A percentile compares a stretch with the other conserved stretches of the same genome.
These are phyloP conservation scores for Penicillium polonicum DNA, from an alignment of 2,329 filamentous ascomycete species.

Conservation along the genomic window DNA sequence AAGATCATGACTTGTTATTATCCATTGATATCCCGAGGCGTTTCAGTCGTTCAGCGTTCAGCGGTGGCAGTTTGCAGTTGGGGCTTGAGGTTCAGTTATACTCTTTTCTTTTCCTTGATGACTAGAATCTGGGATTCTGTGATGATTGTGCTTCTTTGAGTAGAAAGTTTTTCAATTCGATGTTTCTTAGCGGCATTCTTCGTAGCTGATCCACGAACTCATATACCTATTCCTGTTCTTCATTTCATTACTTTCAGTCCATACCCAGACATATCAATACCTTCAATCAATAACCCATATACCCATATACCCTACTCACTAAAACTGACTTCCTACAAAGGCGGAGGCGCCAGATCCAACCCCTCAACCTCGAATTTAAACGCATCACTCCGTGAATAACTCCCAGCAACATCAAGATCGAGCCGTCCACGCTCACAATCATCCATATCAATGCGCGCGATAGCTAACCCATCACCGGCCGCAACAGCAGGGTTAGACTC, in stretches of 20 bases:
- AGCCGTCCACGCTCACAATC: constrained; percentile 79
- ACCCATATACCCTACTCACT: neutral
- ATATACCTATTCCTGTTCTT: neutral
- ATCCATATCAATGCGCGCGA: constrained; percentile 76
- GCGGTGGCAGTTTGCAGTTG: constrained; percentile 4
- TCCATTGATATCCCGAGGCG: constrained; percentile 19
- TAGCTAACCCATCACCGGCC: constrained; percentile 54
- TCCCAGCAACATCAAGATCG: constrained; percentile 80
- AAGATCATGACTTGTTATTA: constrained; percentile 15
- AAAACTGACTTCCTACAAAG: constrained; percentile 32
- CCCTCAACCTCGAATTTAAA: constrained; percentile 61
- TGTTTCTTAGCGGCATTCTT: constrained; percentile 1
- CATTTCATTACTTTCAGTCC: neutral
- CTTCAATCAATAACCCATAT: neutral
- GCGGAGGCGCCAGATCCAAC: constrained; percentile 58
- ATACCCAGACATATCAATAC: neutral
- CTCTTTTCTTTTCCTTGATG: neutral
- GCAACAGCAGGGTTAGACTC: constrained; percentile 8
- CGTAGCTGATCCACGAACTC: neutral
- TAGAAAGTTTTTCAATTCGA: neutral
- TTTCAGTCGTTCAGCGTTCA: constrained; percentile 6
- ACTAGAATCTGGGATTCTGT: constrained; percentile 3
- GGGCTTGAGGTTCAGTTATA: neutral
- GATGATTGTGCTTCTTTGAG: neutral
- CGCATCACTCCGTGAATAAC: constrained; percentile 72